These are phyloP conservation scores for Diplodia seriata DNA, from an alignment of 2,329 filamentous ascomycete genomes.

Conservation along the genomic window DNA sequence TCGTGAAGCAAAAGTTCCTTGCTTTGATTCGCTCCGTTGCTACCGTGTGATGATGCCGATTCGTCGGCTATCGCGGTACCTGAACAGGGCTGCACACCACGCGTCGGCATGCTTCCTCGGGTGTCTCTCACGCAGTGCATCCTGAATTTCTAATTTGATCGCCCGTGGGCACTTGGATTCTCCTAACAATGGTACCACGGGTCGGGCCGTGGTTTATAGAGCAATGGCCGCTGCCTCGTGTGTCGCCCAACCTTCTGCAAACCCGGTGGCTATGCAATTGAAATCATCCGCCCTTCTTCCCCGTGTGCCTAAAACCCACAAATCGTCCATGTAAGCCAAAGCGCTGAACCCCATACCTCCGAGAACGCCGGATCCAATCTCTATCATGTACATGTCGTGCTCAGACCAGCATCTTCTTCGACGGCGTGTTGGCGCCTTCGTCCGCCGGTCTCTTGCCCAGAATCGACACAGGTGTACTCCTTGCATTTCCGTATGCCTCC, in stretches of 20 bases:
- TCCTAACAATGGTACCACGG: not conserved
- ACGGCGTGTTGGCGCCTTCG: conserved; percentile 17
- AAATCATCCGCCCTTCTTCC: conserved; percentile 2
- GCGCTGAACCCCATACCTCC: not conserved
- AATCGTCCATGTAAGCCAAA: conserved; percentile 6
- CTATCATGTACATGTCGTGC: conserved; percentile 28
- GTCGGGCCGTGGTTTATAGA: not conserved
- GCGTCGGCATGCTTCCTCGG: not conserved
- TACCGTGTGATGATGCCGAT: not conserved
- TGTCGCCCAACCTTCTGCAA: conserved; percentile 8
- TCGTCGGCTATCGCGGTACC: not conserved
- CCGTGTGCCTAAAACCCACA: conserved; percentile 4
- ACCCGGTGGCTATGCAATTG: conserved; percentile 20
- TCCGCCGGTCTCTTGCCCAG: conserved; percentile 44
- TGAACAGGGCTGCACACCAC: not conserved
- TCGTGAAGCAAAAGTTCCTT: not conserved
- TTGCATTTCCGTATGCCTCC: conserved; percentile 57
- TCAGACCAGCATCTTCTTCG: conserved; percentile 32
- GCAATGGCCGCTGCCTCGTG: not conserved
- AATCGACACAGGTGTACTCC: conserved; percentile 46
- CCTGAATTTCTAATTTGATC: not conserved
- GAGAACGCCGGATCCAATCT: conserved; percentile 32
- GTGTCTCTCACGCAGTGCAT: not conserved
- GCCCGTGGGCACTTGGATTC: not conserved
- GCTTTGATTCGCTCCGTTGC: not conserved